These are phyloP conservation scores for Mrakiaceae sp. DNA, from an alignment of 1,284 basidiomycete genomes.

Conservation along the genomic window DNA sequence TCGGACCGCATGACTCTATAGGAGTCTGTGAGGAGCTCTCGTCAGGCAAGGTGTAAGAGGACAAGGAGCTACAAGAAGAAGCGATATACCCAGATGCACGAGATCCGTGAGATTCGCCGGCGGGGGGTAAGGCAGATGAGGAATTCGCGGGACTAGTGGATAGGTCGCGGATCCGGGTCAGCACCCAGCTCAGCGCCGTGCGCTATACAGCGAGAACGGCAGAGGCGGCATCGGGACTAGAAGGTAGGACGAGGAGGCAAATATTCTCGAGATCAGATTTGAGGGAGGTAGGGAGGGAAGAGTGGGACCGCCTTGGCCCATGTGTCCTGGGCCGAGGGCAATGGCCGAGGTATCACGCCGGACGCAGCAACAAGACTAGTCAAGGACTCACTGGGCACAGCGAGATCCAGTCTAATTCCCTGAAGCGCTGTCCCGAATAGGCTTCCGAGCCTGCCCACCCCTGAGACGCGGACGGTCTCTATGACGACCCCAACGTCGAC, in stretches of 20 bases:
- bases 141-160: conserved; percentile 6
- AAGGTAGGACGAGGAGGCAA: no score
- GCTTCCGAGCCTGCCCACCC: background rate
- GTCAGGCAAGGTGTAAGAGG: no score
- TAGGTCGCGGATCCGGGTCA: no score
- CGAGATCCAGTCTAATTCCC: background rate
- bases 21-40: background rate
- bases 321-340: no score
- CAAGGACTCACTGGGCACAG: background rate
- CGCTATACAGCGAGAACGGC: no score
- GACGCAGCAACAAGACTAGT: background rate
- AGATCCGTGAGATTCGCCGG: conserved; percentile 9
- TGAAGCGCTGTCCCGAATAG: conserved; percentile 5
- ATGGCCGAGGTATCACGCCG: background rate
- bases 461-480: conserved; percentile 19
- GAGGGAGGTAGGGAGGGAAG: background rate
- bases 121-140: conserved; percentile 2
- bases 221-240: no score
- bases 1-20: conserved; percentile 3
- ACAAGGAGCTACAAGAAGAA: no score
- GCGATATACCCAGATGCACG: background rate
- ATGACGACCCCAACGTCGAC: conserved; percentile 23
- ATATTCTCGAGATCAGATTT: no score
- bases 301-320: no score
- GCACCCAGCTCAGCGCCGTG: no score